Base-by-base conservation (phyloP, 1,139 yeast species). In the Protomyces pachydermus region DNA sequence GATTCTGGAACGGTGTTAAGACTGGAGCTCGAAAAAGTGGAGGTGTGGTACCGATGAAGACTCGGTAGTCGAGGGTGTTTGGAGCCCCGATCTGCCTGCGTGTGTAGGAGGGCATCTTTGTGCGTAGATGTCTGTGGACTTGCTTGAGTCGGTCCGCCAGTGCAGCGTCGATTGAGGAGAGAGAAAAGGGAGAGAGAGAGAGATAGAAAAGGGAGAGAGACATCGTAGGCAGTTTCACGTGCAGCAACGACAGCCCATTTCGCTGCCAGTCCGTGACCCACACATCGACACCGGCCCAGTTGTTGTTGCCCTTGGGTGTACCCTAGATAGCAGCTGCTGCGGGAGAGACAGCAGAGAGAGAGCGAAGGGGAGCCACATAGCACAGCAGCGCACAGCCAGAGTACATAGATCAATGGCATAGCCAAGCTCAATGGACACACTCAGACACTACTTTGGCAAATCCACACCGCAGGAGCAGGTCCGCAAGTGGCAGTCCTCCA, bases 1-100 rank as follows among this genome's bases (percentile, higher is more conserved):
- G 83, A 76, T 72, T 83, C 62, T 28, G 32, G 32, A 28, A 28
- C 8, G 51, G 37, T 9, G 16, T 23, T 14, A 20, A 52, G 25
- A 3, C 9, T 23, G 45, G 16, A 28, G 5, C 20, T 8, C 42
- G 3, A 10, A 9, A 12, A 37, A 9, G 5, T 5, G 39, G 14
- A 3, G 25, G 23, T 28, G 32, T 20, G 39, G 16, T 18, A 58
- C 62, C 88, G 67, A 85, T 78, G 80, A 74, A 89, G 71, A 86
- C 91, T 77, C 86, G 87, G 86, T 83, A 86, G 72, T 89, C 96
- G 73, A 60, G 81, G 69, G 96, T 86, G 85, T 88, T 84, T 72
- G 89, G 87, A 70, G 93, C 89, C 74, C 93, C 97, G 72, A 88
- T 79, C 80, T 87, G 90, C 80, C 96, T 70, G 23, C 72, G 69